A percentile compares a stretch with the other conserved stretches of the same genome.
Conservation (phyloP, 2,329 filamentous ascomycete species). For the Trichoderma pleuroti region DNA sequence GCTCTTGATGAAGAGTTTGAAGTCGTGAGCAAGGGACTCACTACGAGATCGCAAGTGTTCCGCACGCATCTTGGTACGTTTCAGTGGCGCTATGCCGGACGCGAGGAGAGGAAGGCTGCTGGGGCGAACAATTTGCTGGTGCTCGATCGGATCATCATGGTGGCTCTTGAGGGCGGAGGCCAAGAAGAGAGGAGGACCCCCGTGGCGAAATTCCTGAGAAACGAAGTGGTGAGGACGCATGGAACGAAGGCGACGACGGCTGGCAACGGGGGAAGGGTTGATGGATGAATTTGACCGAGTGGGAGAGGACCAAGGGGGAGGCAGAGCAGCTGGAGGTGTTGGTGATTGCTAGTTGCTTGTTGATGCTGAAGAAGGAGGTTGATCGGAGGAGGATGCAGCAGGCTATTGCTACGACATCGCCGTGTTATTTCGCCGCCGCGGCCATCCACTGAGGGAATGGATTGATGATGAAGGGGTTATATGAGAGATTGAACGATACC, state of each 20-base stretch:
- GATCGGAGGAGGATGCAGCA: slow-evolving; percentile 54
- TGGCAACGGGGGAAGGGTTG: slow-evolving; percentile 50
- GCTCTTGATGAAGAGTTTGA: slow-evolving; percentile 28
- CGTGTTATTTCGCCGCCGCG: background rate
- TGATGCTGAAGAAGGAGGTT: slow-evolving; percentile 64
- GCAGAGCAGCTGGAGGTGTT: slow-evolving; percentile 45
- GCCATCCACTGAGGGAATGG: slow-evolving; percentile 9
- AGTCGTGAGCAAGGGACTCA: slow-evolving; percentile 36
- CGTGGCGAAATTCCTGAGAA: slow-evolving; percentile 45
- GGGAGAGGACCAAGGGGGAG: slow-evolving; percentile 34
- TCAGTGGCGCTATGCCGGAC: slow-evolving; percentile 54
- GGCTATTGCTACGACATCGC: slow-evolving; percentile 39
- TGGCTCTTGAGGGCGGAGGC: slow-evolving; percentile 30
- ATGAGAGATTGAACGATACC: background rate
- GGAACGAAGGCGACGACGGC: slow-evolving; percentile 39
- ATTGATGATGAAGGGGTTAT: background rate
- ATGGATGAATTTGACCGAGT: slow-evolving; percentile 40
- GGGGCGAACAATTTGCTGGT: slow-evolving; percentile 45
- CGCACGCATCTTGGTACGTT: slow-evolving; percentile 48
- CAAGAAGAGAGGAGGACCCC: slow-evolving; percentile 30
- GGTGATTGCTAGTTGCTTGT: slow-evolving; percentile 53
- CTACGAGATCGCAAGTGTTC: slow-evolving; percentile 47
- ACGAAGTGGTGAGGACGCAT: slow-evolving; percentile 36
- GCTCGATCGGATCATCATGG: slow-evolving; percentile 44
- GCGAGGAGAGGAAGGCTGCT: slow-evolving; percentile 43